Evolutionary conservation across 306 rosid species (phyloP), one percentile per base, ranked within the genome.

Genomic region (Rosa multiflora): DNA sequence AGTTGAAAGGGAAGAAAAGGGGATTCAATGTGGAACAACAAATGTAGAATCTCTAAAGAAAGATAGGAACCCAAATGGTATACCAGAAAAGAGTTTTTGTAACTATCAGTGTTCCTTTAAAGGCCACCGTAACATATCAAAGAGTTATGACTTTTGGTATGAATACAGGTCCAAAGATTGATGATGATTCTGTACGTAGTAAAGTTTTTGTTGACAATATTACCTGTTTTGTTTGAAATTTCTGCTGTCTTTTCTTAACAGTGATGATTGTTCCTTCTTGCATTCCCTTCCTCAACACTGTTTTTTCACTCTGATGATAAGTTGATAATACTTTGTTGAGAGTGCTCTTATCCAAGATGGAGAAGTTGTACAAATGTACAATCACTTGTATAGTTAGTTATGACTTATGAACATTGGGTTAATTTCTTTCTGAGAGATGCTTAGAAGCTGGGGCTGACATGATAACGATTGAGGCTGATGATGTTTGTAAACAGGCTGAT

Each of bases 371-470:
- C 9, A 17, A 17, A 48, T 12, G 6, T 52, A 18, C 51, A 64
- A 77, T 49, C 44, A 13, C 21, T 42, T 35, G 67, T 44, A 8
- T 61, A 32, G 35, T 32, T 32, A 32, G 35, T 32, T 32, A 32
- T 32, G 3, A 32, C 35, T 1, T 32, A 32, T 32, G 35, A 32
- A 32, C 35, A 32, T 32, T 66, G 69, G 51, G 29, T 69, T 3
- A 4, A 63, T 63, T 64, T 42, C 76, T 35, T 78, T 77, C 99
- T 12, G 98, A 91, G 91, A 89, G 98, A 82, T 95, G 99, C 82
- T 84, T 95, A 76, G 97, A 95, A 84, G 98, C 93, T 9, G 99
- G 98, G 75, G 99, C 99, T n/a, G 98, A 90, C 87, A 90, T 88
- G 93, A 90, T 92, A 84, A 83, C 90, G 97, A 90, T 90, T 3